These are phyloP conservation scores for Gynostemma pentaphyllum DNA, from an alignment of 306 rosid genomes.

Conservation along the genomic window DNA sequence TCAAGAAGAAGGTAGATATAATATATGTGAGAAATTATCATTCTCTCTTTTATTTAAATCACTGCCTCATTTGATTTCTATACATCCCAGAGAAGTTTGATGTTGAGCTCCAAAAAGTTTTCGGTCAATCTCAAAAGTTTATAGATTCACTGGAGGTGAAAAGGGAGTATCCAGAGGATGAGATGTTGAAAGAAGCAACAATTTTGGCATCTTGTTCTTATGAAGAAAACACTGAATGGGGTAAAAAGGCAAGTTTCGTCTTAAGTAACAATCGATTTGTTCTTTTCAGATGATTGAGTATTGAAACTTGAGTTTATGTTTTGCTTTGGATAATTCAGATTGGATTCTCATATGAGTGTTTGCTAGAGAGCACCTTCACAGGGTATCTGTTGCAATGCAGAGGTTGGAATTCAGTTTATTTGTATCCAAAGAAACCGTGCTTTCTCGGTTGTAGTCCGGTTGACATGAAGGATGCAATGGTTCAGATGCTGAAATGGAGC, in stretches of 20 bases:
- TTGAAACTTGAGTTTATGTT: not conserved
- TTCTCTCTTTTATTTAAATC: not conserved
- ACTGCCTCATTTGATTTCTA: not conserved
- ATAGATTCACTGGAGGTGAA: constrained; percentile 22
- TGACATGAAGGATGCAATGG: constrained; percentile 44
- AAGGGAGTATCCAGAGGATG: constrained; percentile 11
- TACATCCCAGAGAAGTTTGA: constrained; percentile 19
- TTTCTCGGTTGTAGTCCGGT: constrained; percentile 46
- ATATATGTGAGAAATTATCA: no score
- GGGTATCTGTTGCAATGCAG: constrained; percentile 46
- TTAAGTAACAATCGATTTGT: not conserved
- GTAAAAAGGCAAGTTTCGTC: constrained; percentile 25
- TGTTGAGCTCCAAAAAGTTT: constrained; percentile 16
- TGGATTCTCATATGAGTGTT: constrained; percentile 46
- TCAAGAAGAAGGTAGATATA: constrained; percentile 25
- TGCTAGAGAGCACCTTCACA: constrained; percentile 47
- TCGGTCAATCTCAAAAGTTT: constrained; percentile 21
- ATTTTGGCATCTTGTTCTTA: constrained; percentile 24
- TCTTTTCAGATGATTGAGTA: not conserved
- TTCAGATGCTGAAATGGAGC: constrained; percentile 54
- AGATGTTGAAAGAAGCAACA: constrained; percentile 22
- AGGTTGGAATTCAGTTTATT: constrained; percentile 58
- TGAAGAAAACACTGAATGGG: constrained; percentile 33
- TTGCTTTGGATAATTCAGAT: constrained; percentile 28
- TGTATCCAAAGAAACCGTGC: constrained; percentile 41